These are phyloP conservation scores for Dimocarpus longan DNA, from an alignment of 345 rosid species.

Conservation along the genomic window DNA sequence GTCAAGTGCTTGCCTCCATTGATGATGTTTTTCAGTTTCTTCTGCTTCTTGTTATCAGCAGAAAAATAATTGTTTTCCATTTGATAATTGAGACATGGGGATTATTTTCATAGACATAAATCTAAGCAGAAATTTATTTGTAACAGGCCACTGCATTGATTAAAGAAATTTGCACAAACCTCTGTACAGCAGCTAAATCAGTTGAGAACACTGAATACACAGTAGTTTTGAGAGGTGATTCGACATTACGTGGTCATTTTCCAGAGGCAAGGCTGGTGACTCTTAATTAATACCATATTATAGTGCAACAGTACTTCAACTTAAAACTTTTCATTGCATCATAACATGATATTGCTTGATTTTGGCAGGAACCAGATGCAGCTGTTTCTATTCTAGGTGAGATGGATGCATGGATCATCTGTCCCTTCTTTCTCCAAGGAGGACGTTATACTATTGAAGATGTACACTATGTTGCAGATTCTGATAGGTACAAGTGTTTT, in stretches of 20 bases:
- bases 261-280: constrained; percentile 66
- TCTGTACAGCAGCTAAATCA: constrained; percentile 60
- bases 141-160: constrained; percentile 75
- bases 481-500: constrained; percentile 54
- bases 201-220: constrained; percentile 65
- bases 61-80: not conserved
- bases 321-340: constrained; percentile 9
- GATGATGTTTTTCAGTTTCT: constrained; percentile 12
- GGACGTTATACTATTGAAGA: constrained; percentile 92
- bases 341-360: constrained; percentile 19
- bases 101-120: constrained; percentile 14
- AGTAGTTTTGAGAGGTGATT: constrained; percentile 93
- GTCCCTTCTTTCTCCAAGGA: constrained; percentile 98
- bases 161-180: constrained; percentile 74
- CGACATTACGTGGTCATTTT: constrained; percentile 97
- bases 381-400: constrained; percentile 85
- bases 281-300: constrained; percentile 10
- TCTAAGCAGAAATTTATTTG: constrained; percentile 23
- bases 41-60: constrained; percentile 1
- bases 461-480: constrained; percentile 91
- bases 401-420: constrained; percentile 93
- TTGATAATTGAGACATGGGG: not conserved
- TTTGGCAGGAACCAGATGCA: constrained; percentile 84
- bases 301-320: not conserved
- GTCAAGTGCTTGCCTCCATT: constrained; percentile 36